Base-by-base conservation (phyloP, 352 stramenopile species). In the Phytopythium sindhum region DNA sequence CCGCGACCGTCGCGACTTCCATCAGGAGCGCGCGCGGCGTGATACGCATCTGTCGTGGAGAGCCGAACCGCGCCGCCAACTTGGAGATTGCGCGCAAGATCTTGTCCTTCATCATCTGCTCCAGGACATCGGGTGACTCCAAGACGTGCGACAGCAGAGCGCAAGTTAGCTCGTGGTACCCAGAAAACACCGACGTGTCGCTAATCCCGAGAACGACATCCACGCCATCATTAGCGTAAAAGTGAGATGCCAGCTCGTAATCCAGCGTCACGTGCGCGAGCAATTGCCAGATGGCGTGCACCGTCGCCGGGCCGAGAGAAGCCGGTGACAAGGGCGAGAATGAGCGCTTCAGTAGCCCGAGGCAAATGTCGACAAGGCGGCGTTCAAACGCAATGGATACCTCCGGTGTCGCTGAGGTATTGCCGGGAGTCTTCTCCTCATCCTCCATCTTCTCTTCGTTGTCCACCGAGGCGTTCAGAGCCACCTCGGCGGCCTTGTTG, bases 41-140 rank as follows among this genome's bases (percentile, higher is more conserved):
- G 51, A 95, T 93, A 6, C 88, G 79, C 84, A 93, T 93, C 39
- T 91, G 82, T 29, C 50, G 80, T 28, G 81, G 81, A 28, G 86
- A 69, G 11, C 86, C 86, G 57, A 91, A 86, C 31, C 88, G 77
- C 10, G 83, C 72, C 26, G 84, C 77, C 42, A 96, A 59, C 65
- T 96, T 96, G 3, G 75, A 77, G 28, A 96, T 86, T 9, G 83
- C 82, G 44, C 82, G 77, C 15, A 74, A 55, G 70, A 96, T 93
- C 58, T 91, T 94, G 15, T 94, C 86, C 66, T 95, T 84, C 85
- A 95, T 95, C 65, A 87, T 87, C 33, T 88, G 79, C 64, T 95
- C 75, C n/a, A 96, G 63, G 9, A 95, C 83, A 61, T 93, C 80
- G 4, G 88, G 88, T 6, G 87, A 95, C 62, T 95, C 86, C 31